Evolutionary conservation across 1,284 basidiomycete genomes (phyloP), one percentile per base, ranked within the genome.

Genomic region (Paramarasmius palmivorus): DNA sequence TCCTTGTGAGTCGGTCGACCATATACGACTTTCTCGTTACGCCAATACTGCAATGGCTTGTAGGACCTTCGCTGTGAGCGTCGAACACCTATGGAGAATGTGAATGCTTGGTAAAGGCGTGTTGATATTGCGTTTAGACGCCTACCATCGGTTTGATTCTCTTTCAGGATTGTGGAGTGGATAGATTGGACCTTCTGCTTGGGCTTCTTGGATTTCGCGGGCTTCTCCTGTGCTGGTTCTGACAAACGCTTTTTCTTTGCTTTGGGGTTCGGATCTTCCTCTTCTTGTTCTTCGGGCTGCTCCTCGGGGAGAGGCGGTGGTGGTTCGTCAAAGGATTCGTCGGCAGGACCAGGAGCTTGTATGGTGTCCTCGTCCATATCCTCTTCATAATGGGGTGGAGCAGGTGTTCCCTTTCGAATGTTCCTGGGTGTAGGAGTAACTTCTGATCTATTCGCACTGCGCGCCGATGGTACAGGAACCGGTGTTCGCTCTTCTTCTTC

Each of bases 11-110:
- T 32, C 9, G 78, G 73, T 15, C 84, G 78, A 3, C 84, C 86
- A 62, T 94, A 98, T 6, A 95, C 85, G 23, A 93, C 82, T 57
- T 86, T 88, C 69, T 99, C 96, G 59, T 86, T 85, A n/a, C 93
- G 83, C 97, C 97, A 99, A 74, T 81, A 97, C 38, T 93, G 90
- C 25, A 99, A 76, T 1, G 96, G 97, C 45, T 75, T 74, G 62
- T 86, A 87, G 14, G 87, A 84, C 51, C 81, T 76, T 19, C 95
- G 86, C 46, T 76, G 77, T 29, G 91, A 87, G 44, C 92, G 84
- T 7, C 95, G 86, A 2, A 91, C 74, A 29, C 90, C 91, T 85
- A 75, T 7, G 77, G 73, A 7, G 62, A 57, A 49, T 60, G 57
- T 50, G 29, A 64, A 63, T 46, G 34, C 49, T 41, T 50, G 47